phyloP scores from a whole-genome alignment of 495 filamentous ascomycete species.

The Parmelia sp. region DNA sequence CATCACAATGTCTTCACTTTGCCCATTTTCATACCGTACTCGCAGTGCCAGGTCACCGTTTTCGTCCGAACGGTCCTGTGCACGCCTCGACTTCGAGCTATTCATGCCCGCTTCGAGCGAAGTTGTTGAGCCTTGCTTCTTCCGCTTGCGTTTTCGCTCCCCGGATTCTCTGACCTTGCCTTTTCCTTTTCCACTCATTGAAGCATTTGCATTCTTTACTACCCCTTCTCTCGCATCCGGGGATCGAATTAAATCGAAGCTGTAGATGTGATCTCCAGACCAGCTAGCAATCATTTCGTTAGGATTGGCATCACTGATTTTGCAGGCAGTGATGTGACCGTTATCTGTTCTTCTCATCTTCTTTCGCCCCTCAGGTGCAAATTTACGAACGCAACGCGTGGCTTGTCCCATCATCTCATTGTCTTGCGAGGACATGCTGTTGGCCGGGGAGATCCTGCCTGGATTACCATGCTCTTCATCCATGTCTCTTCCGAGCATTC shows the following conservation, averaged over 20 bases:
- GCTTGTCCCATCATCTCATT: constrained; percentile 56
- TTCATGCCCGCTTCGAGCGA: constrained; percentile 41
- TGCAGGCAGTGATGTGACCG: constrained; percentile 70
- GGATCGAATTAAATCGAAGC: constrained; percentile 62
- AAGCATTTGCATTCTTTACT: constrained; percentile 18
- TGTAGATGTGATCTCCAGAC: constrained; percentile 70
- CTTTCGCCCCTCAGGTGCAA: constrained; percentile 55
- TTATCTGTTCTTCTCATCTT: constrained; percentile 48
- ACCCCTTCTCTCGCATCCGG: constrained; percentile 47
- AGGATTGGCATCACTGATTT: constrained; percentile 71
- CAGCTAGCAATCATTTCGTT: constrained; percentile 71
- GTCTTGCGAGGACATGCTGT: constrained; percentile 35
- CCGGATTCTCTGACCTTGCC: constrained; percentile 35
- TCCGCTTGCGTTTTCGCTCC: constrained; percentile 54
- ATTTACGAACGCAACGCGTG: constrained; percentile 63
- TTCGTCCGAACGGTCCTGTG: constrained; percentile 28
- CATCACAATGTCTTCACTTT: constrained; percentile 48
- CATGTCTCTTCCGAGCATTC: constrained; percentile 63
- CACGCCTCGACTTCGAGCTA: constrained; percentile 40
- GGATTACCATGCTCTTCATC: constrained; percentile 47
- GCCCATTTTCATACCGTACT: constrained; percentile 58
- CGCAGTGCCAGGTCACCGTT: constrained; percentile 41
- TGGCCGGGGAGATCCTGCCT: constrained; percentile 31
- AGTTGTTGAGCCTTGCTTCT: constrained; percentile 39
- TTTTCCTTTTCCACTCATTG: constrained; percentile 23